Evolutionary conservation across 2,329 filamentous ascomycete genomes (phyloP), one percentile per base, ranked within the genome.

Genomic region (Fusarium azukiicola): DNA sequence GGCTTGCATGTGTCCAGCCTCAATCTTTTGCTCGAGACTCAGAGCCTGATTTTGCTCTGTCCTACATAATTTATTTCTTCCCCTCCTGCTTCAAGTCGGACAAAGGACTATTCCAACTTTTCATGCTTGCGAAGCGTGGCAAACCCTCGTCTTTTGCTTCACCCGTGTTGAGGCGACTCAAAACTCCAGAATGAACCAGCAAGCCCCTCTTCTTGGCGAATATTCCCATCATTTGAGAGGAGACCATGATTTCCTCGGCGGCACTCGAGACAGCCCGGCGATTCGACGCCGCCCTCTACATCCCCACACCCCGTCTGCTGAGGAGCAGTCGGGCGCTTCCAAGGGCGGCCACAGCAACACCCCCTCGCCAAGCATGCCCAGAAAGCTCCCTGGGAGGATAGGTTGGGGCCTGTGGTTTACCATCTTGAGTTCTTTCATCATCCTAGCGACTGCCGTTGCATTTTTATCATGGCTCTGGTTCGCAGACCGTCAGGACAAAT

Each of bases 381-480:
- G 16, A 36, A n/a, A 56, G 4, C 17, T 36, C 27, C 16, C 27
- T 32, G 27, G 27, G 27, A 32, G 10, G 19, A 56, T 56, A 58
- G 54, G 36, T n/a, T 58, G 54, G 54, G 19, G 54, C 17, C 19
- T 58, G 9, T n/a, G 32, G 19, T 9, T 58, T 36, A 19, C 36
- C 19, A 58, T 58, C 10, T 14, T 58, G 3, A 11, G 14, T 8
- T 40, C 54, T n/a, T 58, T 58, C 54, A 36, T 58, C 54, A 23
- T 58, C 52, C 14, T 56, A 9, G 17, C 19, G 27, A 40, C n/a
- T 12, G 40, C 61, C 27, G 32, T 64, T 17, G 42, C 38, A 44
- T 64, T 47, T 16, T 46, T 64, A 19, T 46, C 40, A 6, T 64
- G 61, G 61, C 61, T 64, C 14, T 64, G 42, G 61, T 64, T 64